Conservation (phyloP, 176 grass and related monocot genomes). For the Pharus latifolius region DNA sequence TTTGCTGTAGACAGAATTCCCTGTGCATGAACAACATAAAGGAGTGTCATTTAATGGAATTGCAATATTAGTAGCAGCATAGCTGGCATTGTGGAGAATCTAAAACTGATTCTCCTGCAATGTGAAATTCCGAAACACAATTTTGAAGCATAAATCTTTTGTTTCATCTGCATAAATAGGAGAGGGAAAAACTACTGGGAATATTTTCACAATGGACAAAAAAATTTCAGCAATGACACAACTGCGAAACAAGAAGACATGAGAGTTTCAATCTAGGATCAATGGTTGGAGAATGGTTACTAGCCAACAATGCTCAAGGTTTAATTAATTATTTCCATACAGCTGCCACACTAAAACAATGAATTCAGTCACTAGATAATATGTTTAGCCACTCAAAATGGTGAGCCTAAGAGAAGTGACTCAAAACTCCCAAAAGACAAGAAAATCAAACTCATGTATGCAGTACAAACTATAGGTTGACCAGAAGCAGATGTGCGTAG, state of each 20-base stretch:
- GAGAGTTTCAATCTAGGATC: neutral
- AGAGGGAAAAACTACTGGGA: neutral
- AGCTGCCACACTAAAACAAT: neutral
- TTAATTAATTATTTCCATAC: neutral
- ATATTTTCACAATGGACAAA: neutral
- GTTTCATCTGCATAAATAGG: neutral
- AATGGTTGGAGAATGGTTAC: neutral
- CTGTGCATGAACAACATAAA: constrained; percentile 31
- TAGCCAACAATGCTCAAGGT: neutral
- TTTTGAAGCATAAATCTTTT: neutral
- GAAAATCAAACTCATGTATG: neutral
- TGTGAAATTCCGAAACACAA: neutral
- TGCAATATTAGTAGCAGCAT: neutral
- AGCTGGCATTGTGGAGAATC: constrained; percentile 2
- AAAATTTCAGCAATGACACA: neutral
- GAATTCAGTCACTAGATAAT: neutral
- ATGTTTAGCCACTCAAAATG: neutral
- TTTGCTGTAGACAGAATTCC: constrained; percentile 84
- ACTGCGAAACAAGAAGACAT: neutral
- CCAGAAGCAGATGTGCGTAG: neutral
- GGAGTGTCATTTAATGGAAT: neutral
- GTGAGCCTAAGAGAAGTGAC: neutral
- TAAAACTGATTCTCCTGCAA: neutral
- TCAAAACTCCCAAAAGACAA: neutral
- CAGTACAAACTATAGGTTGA: neutral